Evolutionary conservation across 495 filamentous ascomycete species (phyloP), one percentile per base, ranked within the genome.

Genomic region (Alectoria sarmentosa): DNA sequence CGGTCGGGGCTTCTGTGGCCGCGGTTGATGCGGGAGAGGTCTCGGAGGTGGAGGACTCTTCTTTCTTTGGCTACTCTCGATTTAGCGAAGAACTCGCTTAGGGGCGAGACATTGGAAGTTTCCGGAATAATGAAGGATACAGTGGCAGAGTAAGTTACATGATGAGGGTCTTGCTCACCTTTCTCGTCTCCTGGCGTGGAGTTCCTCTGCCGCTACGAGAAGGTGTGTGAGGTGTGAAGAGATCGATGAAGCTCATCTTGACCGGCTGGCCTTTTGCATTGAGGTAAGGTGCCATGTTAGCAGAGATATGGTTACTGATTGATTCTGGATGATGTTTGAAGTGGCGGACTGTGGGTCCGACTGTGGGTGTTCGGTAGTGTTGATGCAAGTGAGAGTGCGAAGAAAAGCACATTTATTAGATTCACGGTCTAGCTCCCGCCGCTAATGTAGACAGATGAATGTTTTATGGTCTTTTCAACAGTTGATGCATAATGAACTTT

Each of bases 221-320:
- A 17, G 60, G 8, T 13, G 42, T 23, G 37, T 2, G 13, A 23
- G 14, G 19, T 19, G 19, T 4, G 32, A 62, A 62, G 32, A 62
- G 39, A 28, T 62, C 60, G 13, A 62, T 30, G 32, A 62, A 62
- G 37, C 60, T 21, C 32, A 62, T 52, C 7, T 44, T 49, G 13
- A 62, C 17, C 37, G 60, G 60, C 30, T 49, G 44, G 5, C 44
- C 42, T 8, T 38, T 62, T 49, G 19, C 9, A 48, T 62, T 28
- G 3, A 37, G 11, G 15, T 38, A 26, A 4, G 17, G 44, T 39
- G 44, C 21, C 44, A 48, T 62, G 32, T 4, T 52, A 26, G 5
- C 26, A 5, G 49, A 32, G 14, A 8, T 6, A 32, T 19, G 8
- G 8, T 6, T 19, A 19, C 14, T 32, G 14, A 14, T 3, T 32